phyloP scores from a whole-genome alignment of 163 green algal species.

The Chlamydomonas reinhardtii region DNA sequence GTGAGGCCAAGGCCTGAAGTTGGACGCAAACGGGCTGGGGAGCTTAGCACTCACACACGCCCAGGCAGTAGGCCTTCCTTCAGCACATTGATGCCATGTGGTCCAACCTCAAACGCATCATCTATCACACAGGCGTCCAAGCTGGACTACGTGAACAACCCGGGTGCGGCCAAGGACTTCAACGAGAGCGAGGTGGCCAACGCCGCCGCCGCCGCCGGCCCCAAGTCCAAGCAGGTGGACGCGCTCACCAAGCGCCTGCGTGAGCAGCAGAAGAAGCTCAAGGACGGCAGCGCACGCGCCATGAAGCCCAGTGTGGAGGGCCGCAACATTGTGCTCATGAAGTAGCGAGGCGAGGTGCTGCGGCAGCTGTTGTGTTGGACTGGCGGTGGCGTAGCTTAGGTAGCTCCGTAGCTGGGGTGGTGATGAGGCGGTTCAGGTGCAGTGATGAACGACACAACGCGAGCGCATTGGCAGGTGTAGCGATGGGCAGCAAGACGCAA shows the following conservation, averaged over 20 bases:
- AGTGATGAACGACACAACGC: too few relatives aligned
- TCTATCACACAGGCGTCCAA: constrained; percentile 50
- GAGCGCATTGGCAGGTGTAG: too few relatives aligned
- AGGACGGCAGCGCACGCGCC: constrained; percentile 57
- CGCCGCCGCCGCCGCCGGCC: constrained; percentile 19
- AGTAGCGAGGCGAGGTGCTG: not conserved
- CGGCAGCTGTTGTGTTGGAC: not conserved
- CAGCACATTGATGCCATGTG: too few relatives aligned
- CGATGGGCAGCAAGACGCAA: too few relatives aligned
- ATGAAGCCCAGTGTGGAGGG: constrained; percentile 68
- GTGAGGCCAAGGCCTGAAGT: not conserved
- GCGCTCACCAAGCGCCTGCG: constrained; percentile 60
- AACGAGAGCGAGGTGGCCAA: constrained; percentile 19
- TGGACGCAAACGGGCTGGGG: too few relatives aligned
- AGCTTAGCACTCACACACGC: too few relatives aligned
- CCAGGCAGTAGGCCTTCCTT: too few relatives aligned
- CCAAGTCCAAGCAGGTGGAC: constrained; percentile 45
- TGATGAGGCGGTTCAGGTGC: too few relatives aligned
- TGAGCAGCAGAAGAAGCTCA: constrained; percentile 58
- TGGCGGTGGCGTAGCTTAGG: too few relatives aligned
- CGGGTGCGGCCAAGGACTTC: constrained; percentile 34
- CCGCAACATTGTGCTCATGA: constrained; percentile 64
- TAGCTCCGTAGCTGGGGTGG: too few relatives aligned
- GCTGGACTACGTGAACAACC: constrained; percentile 62
- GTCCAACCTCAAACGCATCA: too few relatives aligned